Percentiles rank a stretch among this genome's conserved stretches.
Conservation (phyloP, 768 basidiomycete genomes). For the Trametes elegans region DNA sequence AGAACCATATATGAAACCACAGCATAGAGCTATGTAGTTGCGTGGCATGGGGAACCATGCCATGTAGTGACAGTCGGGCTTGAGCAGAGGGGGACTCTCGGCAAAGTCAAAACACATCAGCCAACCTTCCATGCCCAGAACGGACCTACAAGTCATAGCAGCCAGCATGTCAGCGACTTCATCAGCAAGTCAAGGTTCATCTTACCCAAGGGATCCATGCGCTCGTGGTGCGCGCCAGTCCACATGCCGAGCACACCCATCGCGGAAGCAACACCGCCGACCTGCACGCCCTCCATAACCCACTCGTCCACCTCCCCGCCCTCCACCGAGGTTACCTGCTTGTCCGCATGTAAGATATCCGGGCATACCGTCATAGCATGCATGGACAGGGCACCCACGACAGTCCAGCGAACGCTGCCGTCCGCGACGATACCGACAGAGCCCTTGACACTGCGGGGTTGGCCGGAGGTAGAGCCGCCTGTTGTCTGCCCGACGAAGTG, state of each 20-base stretch:
- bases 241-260: constrained; percentile 53
- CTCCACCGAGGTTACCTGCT: constrained; percentile 25
- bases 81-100: no score
- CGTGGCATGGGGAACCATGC: no score
- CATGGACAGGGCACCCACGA: constrained; percentile 36
- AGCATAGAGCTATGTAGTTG: no score
- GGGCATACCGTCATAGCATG: not conserved
- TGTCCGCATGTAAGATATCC: not conserved
- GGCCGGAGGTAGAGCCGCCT: constrained; percentile 40
- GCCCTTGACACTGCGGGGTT: constrained; percentile 38
- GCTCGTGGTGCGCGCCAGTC: constrained; percentile 51
- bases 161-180: not conserved
- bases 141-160: not conserved
- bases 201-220: constrained; percentile 43
- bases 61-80: no score
- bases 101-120: no score
- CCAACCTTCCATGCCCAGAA: constrained; percentile 14
- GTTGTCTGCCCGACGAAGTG: constrained; percentile 45
- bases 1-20: no score
- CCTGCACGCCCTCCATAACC: constrained; percentile 53
- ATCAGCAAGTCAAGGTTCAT: not conserved
- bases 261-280: constrained; percentile 51
- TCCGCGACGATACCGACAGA: constrained; percentile 47
- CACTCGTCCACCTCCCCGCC: constrained; percentile 40
- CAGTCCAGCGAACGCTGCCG: constrained; percentile 49